Evolutionary conservation across 176 grass and related monocot species (phyloP).

Genomic region (Panicum miliaceum): DNA sequence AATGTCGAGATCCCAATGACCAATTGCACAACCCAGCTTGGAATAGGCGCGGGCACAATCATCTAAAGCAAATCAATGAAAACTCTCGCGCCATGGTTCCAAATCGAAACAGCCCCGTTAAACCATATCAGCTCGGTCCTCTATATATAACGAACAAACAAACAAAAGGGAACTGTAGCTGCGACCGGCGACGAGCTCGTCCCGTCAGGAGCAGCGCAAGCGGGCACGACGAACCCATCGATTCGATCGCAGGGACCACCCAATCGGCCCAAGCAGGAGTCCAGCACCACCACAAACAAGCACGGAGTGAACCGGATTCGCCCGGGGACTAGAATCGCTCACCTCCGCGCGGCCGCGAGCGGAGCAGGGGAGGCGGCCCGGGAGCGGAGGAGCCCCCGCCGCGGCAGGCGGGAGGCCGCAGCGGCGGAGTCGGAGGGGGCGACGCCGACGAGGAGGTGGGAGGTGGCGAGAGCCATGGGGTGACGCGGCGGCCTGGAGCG

Average conservation of each 20-base stretch:
- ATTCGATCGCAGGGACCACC: neutral
- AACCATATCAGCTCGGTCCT: neutral
- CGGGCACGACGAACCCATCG: too few relatives aligned
- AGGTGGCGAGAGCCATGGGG: constrained; percentile 44
- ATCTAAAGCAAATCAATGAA: neutral
- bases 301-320: neutral
- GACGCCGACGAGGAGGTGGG: neutral
- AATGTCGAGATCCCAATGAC: neutral
- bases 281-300: neutral
- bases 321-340: constrained; percentile 24
- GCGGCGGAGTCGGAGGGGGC: too few relatives aligned
- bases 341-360: constrained; percentile 19
- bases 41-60: neutral
- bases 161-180: neutral
- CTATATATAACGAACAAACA: too few relatives aligned
- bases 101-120: neutral
- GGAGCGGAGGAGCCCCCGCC: neutral
- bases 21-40: too few relatives aligned
- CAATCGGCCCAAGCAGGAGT: too few relatives aligned
- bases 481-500: neutral
- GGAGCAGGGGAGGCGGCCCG: neutral
- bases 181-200: neutral
- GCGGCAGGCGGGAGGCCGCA: neutral
- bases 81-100: too few relatives aligned
- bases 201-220: neutral